Base-by-base conservation (phyloP, 164 flowering plant genomes). In the Warburgia ugandensis region DNA sequence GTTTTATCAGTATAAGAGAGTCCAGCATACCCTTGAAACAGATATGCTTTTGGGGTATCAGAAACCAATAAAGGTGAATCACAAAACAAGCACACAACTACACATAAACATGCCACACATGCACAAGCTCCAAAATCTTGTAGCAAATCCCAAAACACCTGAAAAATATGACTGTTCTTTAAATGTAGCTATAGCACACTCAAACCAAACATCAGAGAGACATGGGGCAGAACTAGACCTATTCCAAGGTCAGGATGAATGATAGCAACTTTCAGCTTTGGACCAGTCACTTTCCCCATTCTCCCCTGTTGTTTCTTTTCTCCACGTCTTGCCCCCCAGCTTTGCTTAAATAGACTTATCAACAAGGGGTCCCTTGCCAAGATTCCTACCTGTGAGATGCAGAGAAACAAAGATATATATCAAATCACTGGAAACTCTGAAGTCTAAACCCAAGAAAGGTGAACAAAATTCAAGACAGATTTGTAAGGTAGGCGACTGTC, bases 231-330 rank as follows among this genome's bases (percentile, higher is more conserved):
- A 38, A 33, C 37, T 43, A 12, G 65, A 90, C 97, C 95, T 58
- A 90, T 80, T 37, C 97, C 97, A 47, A 90, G 95, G 75, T 90
- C 97, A 4, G 97, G 97, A 60, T 90, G 97, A 20, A 90, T 71
- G 44, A 86, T 80, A 20, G 95, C 95, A 12, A 90, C 73, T 21
- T 73, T 84, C 59, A 86, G 37, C 70, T 78, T 84, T 6, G 75
- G 66, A 54, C 60, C 57, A 20, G 52, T 57, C 6, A 5, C 22
- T 12, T 41, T 40, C 28, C 40, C 17, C 55, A 31, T 37, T 52
- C 4, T 33, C 49, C 36, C 9, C 22, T 22, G 4, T 42, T 42
- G 4, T 5, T 42, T 19, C 19, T 10, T 45, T 29, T 29, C n/a
- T n/a, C n/a, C n/a, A n/a, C n/a, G n/a, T n/a, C n/a, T n/a, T n/a